Evolutionary conservation across 345 rosid species (phyloP).

Genomic region (Euphorbia pulcherrima): DNA sequence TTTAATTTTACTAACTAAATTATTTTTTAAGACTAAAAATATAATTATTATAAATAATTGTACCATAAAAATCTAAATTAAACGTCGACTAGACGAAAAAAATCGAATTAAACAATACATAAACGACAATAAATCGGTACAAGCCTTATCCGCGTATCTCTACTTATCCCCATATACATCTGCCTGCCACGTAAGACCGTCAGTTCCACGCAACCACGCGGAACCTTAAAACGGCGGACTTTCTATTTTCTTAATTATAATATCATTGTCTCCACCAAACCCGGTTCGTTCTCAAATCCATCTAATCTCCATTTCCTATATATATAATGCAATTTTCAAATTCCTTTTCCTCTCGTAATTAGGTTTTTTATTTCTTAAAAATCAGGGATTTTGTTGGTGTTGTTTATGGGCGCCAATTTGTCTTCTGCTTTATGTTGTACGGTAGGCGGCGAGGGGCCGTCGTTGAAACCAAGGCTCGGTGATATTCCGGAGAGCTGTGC

Average conservation of each 20-base stretch:
- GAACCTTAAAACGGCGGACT: neutral
- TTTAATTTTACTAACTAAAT: too few relatives aligned
- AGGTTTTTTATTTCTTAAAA: neutral
- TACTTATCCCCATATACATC: neutral
- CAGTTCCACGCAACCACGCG: neutral
- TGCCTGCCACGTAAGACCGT: neutral
- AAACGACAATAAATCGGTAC: too few relatives aligned
- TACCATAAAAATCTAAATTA: too few relatives aligned
- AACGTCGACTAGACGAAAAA: too few relatives aligned
- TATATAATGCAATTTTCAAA: neutral
- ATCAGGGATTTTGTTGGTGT: neutral
- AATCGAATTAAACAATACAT: too few relatives aligned
- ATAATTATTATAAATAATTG: too few relatives aligned
- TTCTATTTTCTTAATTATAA: too few relatives aligned
- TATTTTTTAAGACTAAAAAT: too few relatives aligned
- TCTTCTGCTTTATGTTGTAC: neutral
- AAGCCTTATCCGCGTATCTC: neutral
- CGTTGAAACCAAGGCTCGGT: conserved; percentile 20
- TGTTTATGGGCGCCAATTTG: conserved; percentile 11
- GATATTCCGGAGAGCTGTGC: conserved; percentile 41
- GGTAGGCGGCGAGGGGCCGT: conserved; percentile 5
- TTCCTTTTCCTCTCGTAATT: neutral
- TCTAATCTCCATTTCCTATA: neutral
- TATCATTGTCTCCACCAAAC: too few relatives aligned
- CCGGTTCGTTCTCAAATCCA: too few relatives aligned